phyloP scores from a whole-genome alignment of 2,329 filamentous ascomycete genomes.

The Juglanconis juglandina region DNA sequence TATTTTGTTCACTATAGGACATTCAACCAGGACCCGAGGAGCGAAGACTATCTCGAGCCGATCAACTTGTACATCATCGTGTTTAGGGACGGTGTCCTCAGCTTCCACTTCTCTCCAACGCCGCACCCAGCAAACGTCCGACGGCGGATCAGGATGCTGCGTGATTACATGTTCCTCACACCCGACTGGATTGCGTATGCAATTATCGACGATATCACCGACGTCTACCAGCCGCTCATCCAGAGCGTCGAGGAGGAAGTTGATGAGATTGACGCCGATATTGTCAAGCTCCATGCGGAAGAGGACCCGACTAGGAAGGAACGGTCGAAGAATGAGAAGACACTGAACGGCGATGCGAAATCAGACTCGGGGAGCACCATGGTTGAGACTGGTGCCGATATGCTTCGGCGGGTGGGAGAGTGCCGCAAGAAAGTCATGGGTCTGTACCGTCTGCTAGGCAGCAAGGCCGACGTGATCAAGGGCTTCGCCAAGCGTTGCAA shows the following conservation, averaged over 20 bases:
- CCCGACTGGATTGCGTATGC: conserved; percentile 99
- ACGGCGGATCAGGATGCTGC: conserved; percentile 84
- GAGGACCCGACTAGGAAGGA: conserved; percentile 40
- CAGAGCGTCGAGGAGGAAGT: conserved; percentile 93
- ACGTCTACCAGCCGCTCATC: conserved; percentile 90
- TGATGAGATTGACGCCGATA: conserved; percentile 91
- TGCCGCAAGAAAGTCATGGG: conserved; percentile 98
- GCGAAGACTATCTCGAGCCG: conserved; percentile 86
- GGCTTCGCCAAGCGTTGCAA: conserved; percentile 98
- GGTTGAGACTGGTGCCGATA: conserved; percentile 62
- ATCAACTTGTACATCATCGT: conserved; percentile 98
- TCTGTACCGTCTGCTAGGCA: conserved; percentile 85
- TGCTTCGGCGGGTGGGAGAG: conserved; percentile 89
- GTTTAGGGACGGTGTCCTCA: conserved; percentile 91
- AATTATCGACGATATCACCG: conserved; percentile 96
- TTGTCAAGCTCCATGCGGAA: conserved; percentile 73
- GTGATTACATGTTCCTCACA: conserved; percentile 87
- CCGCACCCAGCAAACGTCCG: conserved; percentile 96
- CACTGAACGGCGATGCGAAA: conserved; percentile 33
- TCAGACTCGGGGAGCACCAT: conserved; percentile 36
- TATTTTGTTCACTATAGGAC: conserved; percentile 99
- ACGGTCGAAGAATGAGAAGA: conserved; percentile 31
- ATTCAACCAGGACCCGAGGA: conserved; percentile 90
- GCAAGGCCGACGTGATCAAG: conserved; percentile 98
- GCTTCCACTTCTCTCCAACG: conserved; percentile 95